Conservation (phyloP, 1,284 basidiomycete species). For the Gymnopus androsaceus region DNA sequence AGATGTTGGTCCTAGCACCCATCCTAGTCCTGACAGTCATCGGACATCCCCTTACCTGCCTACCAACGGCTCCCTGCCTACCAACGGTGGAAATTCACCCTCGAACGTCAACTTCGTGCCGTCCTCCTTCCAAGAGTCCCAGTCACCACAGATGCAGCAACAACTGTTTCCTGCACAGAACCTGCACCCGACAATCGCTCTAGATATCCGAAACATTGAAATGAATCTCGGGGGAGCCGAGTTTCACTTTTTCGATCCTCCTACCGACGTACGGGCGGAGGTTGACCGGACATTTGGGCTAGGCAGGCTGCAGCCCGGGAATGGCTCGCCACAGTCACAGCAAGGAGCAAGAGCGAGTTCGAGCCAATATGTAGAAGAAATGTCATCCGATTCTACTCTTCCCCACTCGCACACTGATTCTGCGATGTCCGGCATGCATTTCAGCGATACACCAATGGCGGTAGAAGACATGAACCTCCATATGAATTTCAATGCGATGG, state of each 20-base stretch:
- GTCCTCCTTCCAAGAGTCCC: too few species aligned
- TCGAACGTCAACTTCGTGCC: too few species aligned
- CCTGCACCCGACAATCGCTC: constrained; percentile 33
- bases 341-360: background rate
- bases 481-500: constrained; percentile 1
- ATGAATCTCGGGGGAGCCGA: constrained; percentile 20
- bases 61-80: too few species aligned
- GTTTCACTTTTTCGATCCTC: constrained; percentile 27
- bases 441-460: background rate
- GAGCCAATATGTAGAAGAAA: too few species aligned
- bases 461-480: background rate
- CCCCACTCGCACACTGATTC: background rate
- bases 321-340: background rate
- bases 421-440: constrained; percentile 14
- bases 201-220: constrained; percentile 31
- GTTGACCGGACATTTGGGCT: background rate
- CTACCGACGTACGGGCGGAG: constrained; percentile 7
- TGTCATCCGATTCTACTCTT: background rate
- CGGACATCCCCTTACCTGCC: too few species aligned
- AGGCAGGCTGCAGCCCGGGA: too few species aligned
- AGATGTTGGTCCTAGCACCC: constrained; percentile 1
- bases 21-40: constrained; percentile 2
- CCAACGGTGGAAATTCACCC: too few species aligned
- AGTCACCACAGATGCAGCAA: background rate
- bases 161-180: constrained; percentile 15